phyloP scores from a whole-genome alignment of 345 rosid species.

The Eutrema yunnanense region DNA sequence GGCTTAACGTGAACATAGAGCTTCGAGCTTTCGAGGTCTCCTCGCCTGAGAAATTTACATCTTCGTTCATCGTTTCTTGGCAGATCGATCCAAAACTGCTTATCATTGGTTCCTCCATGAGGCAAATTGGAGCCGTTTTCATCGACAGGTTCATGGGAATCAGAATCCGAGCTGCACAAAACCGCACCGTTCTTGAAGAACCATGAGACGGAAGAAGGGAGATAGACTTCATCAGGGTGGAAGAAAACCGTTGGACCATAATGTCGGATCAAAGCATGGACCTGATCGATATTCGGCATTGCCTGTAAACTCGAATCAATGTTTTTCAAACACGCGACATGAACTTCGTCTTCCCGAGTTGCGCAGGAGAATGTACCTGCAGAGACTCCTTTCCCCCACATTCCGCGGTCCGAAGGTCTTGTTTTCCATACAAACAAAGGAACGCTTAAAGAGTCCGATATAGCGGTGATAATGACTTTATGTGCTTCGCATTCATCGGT shows the following conservation, averaged over 20 bases:
- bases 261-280: slow-evolving; percentile 57
- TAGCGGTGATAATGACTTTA: slow-evolving; percentile 24
- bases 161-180: slow-evolving; percentile 42
- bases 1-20: slow-evolving; percentile 85
- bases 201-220: slow-evolving; percentile 47
- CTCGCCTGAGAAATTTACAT: slow-evolving; percentile 33
- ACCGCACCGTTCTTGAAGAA: slow-evolving; percentile 55
- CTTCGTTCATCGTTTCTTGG: slow-evolving; percentile 28
- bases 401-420: slow-evolving; percentile 64
- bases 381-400: slow-evolving; percentile 61
- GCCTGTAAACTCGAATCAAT: slow-evolving; percentile 51
- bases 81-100: slow-evolving; percentile 71
- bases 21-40: slow-evolving; percentile 59
- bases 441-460: slow-evolving; percentile 28
- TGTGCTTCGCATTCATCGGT: slow-evolving; percentile 60
- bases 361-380: slow-evolving; percentile 71
- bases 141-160: slow-evolving; percentile 42
- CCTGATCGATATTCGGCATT: slow-evolving; percentile 70
- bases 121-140: slow-evolving; percentile 67
- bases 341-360: slow-evolving; percentile 39
- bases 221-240: slow-evolving; percentile 33
- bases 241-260: slow-evolving; percentile 80
- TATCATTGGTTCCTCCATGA: slow-evolving; percentile 57
- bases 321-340: slow-evolving; percentile 60
- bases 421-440: slow-evolving; percentile 62